These are phyloP conservation scores for Rhizophora apiculata DNA, from an alignment of 345 rosid species.

Conservation along the genomic window DNA sequence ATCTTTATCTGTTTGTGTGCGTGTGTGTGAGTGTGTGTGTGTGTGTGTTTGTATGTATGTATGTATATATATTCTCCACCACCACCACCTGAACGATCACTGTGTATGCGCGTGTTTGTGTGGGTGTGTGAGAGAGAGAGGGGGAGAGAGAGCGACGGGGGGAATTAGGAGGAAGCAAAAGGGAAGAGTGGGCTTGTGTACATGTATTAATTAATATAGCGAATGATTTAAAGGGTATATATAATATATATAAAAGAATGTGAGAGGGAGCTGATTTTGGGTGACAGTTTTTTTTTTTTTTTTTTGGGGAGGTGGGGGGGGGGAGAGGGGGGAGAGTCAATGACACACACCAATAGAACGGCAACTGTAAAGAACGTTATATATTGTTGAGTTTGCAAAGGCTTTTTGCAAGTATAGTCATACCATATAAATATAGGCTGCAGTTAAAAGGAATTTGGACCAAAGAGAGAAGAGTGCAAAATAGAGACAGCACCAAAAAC, in stretches of 20 bases:
- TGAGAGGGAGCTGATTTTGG: not conserved
- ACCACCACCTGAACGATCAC: too few relatives aligned
- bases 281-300: constrained; percentile 15
- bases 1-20: too few relatives aligned
- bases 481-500: constrained; percentile 13
- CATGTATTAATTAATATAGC: constrained; percentile 30
- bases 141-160: not conserved
- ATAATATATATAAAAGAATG: not conserved
- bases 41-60: too few relatives aligned
- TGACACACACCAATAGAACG: constrained; percentile 28
- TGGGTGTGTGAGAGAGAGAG: constrained; percentile 16
- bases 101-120: too few relatives aligned
- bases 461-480: not conserved
- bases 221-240: constrained; percentile 7
- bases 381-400: not conserved
- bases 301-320: too few relatives aligned
- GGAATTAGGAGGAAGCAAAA: constrained; percentile 9
- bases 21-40: too few relatives aligned
- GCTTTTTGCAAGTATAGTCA: constrained; percentile 4
- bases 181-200: constrained; percentile 22
- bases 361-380: constrained; percentile 24
- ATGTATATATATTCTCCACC: too few relatives aligned
- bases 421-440: not conserved
- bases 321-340: constrained; percentile 18
- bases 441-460: not conserved